Conservation (phyloP, 129 eudicot genomes). For the Dittrichia graveolens region DNA sequence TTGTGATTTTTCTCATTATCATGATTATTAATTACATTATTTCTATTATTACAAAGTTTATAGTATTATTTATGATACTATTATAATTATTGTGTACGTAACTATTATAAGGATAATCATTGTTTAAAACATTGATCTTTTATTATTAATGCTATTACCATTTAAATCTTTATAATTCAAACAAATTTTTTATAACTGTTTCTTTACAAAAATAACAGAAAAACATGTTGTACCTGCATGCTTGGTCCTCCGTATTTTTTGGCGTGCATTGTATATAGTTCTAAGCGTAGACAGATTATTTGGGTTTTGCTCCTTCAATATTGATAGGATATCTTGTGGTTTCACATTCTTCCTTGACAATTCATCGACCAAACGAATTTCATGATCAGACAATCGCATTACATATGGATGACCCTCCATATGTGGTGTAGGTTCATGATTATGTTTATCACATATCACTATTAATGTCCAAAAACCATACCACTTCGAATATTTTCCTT, state of each 20-base stretch:
- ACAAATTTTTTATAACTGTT: background rate
- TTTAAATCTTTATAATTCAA: background rate
- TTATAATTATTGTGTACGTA: too few relatives aligned
- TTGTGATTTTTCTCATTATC: background rate
- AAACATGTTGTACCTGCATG: constrained; percentile 11
- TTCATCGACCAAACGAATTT: constrained; percentile 26
- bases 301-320: constrained; percentile 8
- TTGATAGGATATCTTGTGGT: constrained; percentile 19
- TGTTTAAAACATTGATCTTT: too few relatives aligned
- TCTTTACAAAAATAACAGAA: background rate
- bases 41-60: too few relatives aligned
- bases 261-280: constrained; percentile 15
- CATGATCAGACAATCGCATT: constrained; percentile 18
- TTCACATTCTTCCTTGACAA: constrained; percentile 28
- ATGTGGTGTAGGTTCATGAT: constrained; percentile 30
- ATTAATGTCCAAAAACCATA: constrained; percentile 15
- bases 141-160: background rate
- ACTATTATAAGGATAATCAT: too few relatives aligned
- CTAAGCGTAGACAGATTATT: constrained; percentile 20
- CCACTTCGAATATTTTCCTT: constrained; percentile 7
- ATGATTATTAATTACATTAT: background rate
- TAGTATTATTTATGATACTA: too few relatives aligned
- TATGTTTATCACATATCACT: constrained; percentile 28
- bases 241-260: constrained; percentile 3
- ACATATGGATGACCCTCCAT: constrained; percentile 30